Conservation (phyloP, 2,329 filamentous ascomycete genomes). For the Phialocephala sp. region DNA sequence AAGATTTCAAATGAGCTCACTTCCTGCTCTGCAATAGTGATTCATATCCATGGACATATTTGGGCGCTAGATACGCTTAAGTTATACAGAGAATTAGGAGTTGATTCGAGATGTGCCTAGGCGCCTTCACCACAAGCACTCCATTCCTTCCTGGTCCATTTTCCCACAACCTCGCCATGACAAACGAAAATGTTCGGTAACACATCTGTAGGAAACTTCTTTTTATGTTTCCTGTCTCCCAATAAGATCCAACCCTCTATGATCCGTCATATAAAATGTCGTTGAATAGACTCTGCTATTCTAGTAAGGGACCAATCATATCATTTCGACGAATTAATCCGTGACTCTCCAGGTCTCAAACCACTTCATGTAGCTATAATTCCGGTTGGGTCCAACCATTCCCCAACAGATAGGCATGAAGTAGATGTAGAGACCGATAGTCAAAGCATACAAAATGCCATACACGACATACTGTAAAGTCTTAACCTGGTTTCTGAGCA, state of each 20-base stretch:
- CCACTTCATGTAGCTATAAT: constrained; percentile 96
- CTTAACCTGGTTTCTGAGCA: constrained; percentile 69
- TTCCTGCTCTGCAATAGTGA: background rate
- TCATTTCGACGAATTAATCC: constrained; percentile 34
- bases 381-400: constrained; percentile 82
- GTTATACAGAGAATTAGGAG: constrained; percentile 32
- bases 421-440: constrained; percentile 83
- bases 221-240: constrained; percentile 11
- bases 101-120: constrained; percentile 30
- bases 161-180: constrained; percentile 24
- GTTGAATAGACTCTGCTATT: constrained; percentile 5
- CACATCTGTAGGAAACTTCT: constrained; percentile 23
- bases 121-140: constrained; percentile 26
- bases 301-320: background rate
- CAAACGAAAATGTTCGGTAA: constrained; percentile 29
- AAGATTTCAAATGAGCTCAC: background rate
- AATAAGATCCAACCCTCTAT: constrained; percentile 17
- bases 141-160: constrained; percentile 19
- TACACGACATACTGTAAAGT: constrained; percentile 73
- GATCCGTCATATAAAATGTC: constrained; percentile 3
- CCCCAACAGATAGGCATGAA: constrained; percentile 97
- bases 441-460: constrained; percentile 70
- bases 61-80: background rate
- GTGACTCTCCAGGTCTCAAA: constrained; percentile 74
- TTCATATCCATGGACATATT: background rate